Evolutionary conservation across 2,329 filamentous ascomycete species (phyloP).

Genomic region (Botrytis squamosa): DNA sequence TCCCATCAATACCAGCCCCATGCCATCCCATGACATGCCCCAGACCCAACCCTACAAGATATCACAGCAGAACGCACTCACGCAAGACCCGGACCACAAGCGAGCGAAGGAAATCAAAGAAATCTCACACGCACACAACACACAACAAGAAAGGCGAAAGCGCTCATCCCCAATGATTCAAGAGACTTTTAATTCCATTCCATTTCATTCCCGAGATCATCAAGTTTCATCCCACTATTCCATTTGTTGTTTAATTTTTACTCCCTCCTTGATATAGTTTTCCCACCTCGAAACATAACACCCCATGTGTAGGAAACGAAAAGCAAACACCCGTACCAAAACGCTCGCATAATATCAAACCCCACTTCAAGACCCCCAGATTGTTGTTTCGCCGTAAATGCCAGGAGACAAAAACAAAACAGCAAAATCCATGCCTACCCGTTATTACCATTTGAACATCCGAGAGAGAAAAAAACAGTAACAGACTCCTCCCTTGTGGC

Average conservation of each 20-base stretch:
- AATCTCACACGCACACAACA: not conserved
- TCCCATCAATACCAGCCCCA: not conserved
- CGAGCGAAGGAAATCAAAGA: not conserved
- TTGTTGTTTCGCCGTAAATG: constrained; percentile 15
- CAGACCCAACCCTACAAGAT: not conserved
- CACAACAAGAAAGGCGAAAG: not conserved
- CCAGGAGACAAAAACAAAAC: constrained; percentile 12
- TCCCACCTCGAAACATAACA: not conserved
- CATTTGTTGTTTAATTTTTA: constrained; percentile 6
- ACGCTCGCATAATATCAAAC: not conserved
- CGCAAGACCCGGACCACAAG: not conserved
- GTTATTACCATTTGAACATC: constrained; percentile 17
- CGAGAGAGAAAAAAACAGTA: constrained; percentile 3
- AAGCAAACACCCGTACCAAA: constrained; percentile 12
- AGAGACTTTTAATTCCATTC: constrained; percentile 7
- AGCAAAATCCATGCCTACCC: not conserved
- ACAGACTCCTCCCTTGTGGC: constrained; percentile 11
- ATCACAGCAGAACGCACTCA: not conserved
- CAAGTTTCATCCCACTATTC: constrained; percentile 5
- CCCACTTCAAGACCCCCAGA: constrained; percentile 1
- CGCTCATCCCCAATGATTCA: not conserved
- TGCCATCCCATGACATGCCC: not conserved
- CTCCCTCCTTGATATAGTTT: constrained; percentile 7
- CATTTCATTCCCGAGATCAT: not conserved
- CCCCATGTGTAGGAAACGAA: not conserved